Conservation (phyloP, 805 yeast species). For the Cyberlindnera sargentensis region DNA sequence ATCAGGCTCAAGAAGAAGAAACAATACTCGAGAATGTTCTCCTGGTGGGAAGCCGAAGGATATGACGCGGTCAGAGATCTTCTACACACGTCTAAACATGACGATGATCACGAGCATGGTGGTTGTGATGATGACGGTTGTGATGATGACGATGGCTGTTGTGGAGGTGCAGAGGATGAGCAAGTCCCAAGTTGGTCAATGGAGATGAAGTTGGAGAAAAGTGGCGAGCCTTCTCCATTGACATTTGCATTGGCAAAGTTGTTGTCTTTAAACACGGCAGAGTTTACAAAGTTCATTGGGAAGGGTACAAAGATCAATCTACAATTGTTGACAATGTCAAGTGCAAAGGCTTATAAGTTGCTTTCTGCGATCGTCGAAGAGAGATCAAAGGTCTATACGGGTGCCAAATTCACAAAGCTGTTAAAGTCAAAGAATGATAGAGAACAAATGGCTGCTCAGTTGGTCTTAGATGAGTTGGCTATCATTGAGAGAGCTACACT, state of each 20-base stretch:
- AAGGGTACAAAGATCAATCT: slow-evolving; percentile 13
- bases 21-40: slow-evolving; percentile 31
- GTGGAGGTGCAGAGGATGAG: slow-evolving; percentile 14
- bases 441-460: slow-evolving; percentile 12
- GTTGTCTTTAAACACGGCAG: slow-evolving; percentile 24
- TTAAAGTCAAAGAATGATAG: slow-evolving; percentile 11
- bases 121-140: slow-evolving; percentile 15
- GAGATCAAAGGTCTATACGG: slow-evolving; percentile 14
- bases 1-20: slow-evolving; percentile 27
- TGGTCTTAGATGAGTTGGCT: slow-evolving; percentile 13
- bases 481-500: slow-evolving; percentile 12
- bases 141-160: slow-evolving; percentile 8
- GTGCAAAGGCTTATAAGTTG: slow-evolving; percentile 16
- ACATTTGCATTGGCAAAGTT: slow-evolving; percentile 36
- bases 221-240: slow-evolving; percentile 40
- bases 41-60: slow-evolving; percentile 45
- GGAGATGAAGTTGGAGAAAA: slow-evolving; percentile 30
- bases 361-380: slow-evolving; percentile 10
- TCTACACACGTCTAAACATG: slow-evolving; percentile 13
- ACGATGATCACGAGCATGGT: slow-evolving; percentile 10
- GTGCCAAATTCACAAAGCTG: slow-evolving; percentile 6
- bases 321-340: slow-evolving; percentile 12
- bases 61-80: slow-evolving; percentile 25
- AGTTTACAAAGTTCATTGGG: slow-evolving; percentile 22
- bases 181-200: slow-evolving; percentile 36